Evolutionary conservation across 306 rosid species (phyloP), one percentile per base, ranked within the genome.

Genomic region (Astragalus membranaceus): DNA sequence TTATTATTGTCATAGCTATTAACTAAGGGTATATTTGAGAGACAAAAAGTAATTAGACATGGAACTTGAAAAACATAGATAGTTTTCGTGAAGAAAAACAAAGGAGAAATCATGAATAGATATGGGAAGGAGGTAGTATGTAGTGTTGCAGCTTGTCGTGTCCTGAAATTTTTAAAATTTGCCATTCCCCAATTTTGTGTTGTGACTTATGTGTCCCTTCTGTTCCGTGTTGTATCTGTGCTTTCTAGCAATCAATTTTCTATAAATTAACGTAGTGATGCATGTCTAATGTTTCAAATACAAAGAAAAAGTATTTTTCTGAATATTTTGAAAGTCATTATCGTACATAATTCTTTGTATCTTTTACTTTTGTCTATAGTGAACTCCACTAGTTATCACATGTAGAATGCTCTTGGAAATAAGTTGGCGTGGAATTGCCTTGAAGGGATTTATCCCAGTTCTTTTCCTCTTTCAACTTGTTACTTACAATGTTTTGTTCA

Each of bases 401-500:
- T 56, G 23, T 61, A 62, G 51, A 67, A 43, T 41, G 44, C 13
- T 81, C 35, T 55, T 44, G 58, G 59, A 67, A 63, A 51, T 20
- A 69, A 20, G 32, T 70, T 64, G 29, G 35, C 15, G 12, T 33
- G 10, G 48, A 71, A 67, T 15, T 64, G 20, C 47, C 61, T 41
- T 46, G 63, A 63, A 59, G 63, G 67, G 42, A 56, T 46, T 50
- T 67, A 30, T 52, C 56, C 70, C 59, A 4, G 41, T 54, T 72
- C 4, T 61, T 76, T 68, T 42, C 43, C 35, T 42, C 46, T 44
- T 62, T 73, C 9, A 48, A 37, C 29, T 58, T 77, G 48, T 51
- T 68, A 20, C 48, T 70, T 56, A 60, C 47, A 37, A 72, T 47
- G 50, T 62, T 62, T 77, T 23, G 49, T 69, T 62, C 64, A 41